Percentiles rank a stretch among this genome's conserved stretches.
These are phyloP conservation scores for Cutaneotrichosporon curvatum DNA, from an alignment of 1,284 basidiomycete genomes.

Conservation along the genomic window DNA sequence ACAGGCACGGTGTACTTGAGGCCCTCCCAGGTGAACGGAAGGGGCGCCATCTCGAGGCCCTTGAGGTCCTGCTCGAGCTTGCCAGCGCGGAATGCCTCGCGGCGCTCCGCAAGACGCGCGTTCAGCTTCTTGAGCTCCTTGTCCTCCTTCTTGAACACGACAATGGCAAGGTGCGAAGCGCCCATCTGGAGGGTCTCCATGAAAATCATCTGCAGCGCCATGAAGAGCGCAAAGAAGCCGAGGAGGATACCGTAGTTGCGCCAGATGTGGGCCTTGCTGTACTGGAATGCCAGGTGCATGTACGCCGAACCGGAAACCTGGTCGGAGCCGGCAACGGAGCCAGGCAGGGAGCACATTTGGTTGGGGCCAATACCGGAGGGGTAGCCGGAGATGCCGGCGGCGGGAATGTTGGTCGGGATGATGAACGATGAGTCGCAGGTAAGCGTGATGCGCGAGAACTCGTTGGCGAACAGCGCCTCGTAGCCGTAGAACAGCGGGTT, in stretches of 20 bases:
- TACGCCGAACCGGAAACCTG: conserved; percentile 43
- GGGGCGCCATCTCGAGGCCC: conserved; percentile 40
- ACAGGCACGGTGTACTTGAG: conserved; percentile 50
- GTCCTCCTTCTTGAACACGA: conserved; percentile 65
- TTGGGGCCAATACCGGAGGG: conserved; percentile 49
- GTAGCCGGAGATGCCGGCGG: conserved; percentile 56
- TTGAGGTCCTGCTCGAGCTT: conserved; percentile 44
- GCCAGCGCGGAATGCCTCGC: conserved; percentile 46
- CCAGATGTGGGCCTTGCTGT: conserved; percentile 39
- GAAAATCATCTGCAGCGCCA: conserved; percentile 46
- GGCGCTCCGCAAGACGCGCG: conserved; percentile 54
- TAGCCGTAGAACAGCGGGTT: conserved; percentile 66
- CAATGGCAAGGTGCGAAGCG: conserved; percentile 43
- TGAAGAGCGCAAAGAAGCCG: conserved; percentile 61
- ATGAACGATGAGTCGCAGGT: conserved; percentile 63
- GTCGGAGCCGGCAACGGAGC: conserved; percentile 33
- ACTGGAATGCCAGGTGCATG: conserved; percentile 42
- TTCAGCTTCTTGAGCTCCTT: conserved; percentile 63
- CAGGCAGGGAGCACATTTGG: conserved; percentile 44
- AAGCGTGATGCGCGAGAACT: conserved; percentile 65
- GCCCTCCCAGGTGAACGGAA: conserved; percentile 49
- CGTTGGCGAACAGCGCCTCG: conserved; percentile 64
- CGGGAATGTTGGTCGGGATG: conserved; percentile 59
- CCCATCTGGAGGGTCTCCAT: conserved; percentile 42
- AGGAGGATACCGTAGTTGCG: conserved; percentile 45